Evolutionary conservation across 768 basidiomycete genomes (phyloP).

Genomic region (Hygrophoropsis aurantiaca): DNA sequence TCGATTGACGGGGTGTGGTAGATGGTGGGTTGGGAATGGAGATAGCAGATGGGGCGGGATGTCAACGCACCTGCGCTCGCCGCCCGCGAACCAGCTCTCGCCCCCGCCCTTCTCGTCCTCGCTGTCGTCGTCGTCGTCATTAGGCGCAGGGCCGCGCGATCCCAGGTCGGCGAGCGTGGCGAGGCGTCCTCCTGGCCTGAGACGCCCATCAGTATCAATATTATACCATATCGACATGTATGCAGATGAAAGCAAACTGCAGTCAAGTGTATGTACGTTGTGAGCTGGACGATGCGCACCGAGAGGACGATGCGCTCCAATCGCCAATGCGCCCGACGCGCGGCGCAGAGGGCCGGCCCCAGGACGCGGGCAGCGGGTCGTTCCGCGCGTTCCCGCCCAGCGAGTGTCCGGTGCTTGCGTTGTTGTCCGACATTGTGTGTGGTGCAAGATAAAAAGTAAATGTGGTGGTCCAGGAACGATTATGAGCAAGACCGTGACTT

Average conservation of each 20-base stretch:
- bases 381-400: conserved; percentile 44
- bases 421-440: conserved; percentile 37
- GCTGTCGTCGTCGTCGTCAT: conserved; percentile 51
- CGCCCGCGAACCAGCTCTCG: conserved; percentile 90
- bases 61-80: conserved; percentile 74
- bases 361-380: conserved; percentile 49
- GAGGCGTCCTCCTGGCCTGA: conserved; percentile 34
- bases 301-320: conserved; percentile 31
- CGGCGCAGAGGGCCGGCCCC: conserved; percentile 41
- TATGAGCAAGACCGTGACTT: too few species aligned
- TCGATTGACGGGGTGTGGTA: too few species aligned
- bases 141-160: conserved; percentile 17
- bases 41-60: too few species aligned
- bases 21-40: too few species aligned
- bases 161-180: conserved; percentile 39
- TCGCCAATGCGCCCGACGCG: conserved; percentile 56
- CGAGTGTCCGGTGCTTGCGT: conserved; percentile 39
- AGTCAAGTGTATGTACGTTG: background rate
- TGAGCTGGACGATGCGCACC: conserved; percentile 18
- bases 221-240: background rate
- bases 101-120: conserved; percentile 48
- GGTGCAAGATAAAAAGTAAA: background rate
- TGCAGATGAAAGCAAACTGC: conserved; percentile 1
- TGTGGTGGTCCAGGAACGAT: too few species aligned
- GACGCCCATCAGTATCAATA: conserved; percentile 11